A percentile compares a stretch with the other conserved stretches of the same genome.
These are phyloP conservation scores for Garcia nutans DNA, from an alignment of 345 rosid species.

Conservation along the genomic window DNA sequence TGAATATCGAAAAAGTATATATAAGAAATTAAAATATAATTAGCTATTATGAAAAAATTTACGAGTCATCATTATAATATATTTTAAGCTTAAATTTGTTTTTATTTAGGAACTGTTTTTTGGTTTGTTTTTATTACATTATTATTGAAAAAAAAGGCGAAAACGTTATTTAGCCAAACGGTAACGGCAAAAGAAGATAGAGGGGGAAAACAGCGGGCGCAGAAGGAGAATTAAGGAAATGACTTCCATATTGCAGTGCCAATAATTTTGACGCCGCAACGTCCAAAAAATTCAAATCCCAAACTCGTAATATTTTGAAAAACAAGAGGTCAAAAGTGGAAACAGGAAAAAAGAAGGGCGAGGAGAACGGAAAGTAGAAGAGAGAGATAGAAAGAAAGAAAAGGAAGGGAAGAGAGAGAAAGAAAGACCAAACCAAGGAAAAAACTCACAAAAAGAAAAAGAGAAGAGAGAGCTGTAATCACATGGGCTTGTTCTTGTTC, in stretches of 20 bases:
- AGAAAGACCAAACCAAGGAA: background rate
- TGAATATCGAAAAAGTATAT: too few species aligned
- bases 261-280: conserved; percentile 8
- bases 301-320: background rate
- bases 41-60: too few species aligned
- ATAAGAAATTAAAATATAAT: too few species aligned
- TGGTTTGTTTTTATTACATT: background rate
- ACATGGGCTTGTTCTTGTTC: conserved; percentile 25
- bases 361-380: conserved; percentile 40
- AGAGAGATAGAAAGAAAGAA: conserved; percentile 15
- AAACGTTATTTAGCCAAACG: background rate
- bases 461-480: conserved; percentile 17
- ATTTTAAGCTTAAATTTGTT: background rate
- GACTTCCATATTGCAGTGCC: background rate
- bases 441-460: background rate
- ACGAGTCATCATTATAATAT: too few species aligned
- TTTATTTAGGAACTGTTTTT: background rate
- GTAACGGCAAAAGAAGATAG: background rate
- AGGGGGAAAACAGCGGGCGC: background rate
- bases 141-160: background rate
- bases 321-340: background rate
- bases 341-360: conserved; percentile 19
- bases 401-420: conserved; percentile 27
- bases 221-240: background rate
- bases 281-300: conserved; percentile 7